A percentile compares a stretch with the other conserved stretches of the same genome.
These are phyloP conservation scores for Fusarium sp. DNA, from an alignment of 2,329 filamentous ascomycete genomes.

Conservation along the genomic window DNA sequence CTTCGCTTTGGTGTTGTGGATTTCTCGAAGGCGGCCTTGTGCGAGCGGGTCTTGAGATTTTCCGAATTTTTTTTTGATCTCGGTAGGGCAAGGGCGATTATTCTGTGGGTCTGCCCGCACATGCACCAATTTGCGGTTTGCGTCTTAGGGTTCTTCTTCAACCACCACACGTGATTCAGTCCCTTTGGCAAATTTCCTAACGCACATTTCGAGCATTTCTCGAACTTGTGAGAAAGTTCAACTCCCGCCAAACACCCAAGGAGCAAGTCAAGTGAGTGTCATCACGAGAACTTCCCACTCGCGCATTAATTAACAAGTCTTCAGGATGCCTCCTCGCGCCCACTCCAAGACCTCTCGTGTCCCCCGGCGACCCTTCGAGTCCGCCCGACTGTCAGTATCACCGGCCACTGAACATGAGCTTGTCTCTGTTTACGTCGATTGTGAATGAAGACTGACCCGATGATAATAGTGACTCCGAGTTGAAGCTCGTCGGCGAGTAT, in stretches of 20 bases:
- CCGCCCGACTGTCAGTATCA: slow-evolving; percentile 98
- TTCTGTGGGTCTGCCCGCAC: slow-evolving; percentile 20
- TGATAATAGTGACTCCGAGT: slow-evolving; percentile 88
- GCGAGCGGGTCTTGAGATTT: slow-evolving; percentile 53
- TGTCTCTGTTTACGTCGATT: slow-evolving; percentile 96
- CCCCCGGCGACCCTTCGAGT: slow-evolving; percentile 98
- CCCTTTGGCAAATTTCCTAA: slow-evolving; percentile 47
- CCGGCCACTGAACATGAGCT: slow-evolving; percentile 98
- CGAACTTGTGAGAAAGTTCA: slow-evolving; percentile 47
- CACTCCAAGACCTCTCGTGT: slow-evolving; percentile 99
- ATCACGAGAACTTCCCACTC: slow-evolving; percentile 18
- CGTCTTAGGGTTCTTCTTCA: slow-evolving; percentile 49
- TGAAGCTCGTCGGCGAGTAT: slow-evolving; percentile 99
- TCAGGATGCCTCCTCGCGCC: slow-evolving; percentile 63
- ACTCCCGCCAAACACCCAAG: slow-evolving; percentile 51
- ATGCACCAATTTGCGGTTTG: not conserved
- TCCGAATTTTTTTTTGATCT: slow-evolving; percentile 49
- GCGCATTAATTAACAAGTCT: slow-evolving; percentile 45
- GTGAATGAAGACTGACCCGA: slow-evolving; percentile 76
- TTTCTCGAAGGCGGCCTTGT: slow-evolving; percentile 53
- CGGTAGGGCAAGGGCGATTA: slow-evolving; percentile 50
- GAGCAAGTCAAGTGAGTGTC: slow-evolving; percentile 56
- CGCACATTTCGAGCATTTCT: slow-evolving; percentile 50
- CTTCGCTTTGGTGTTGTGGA: slow-evolving; percentile 52
- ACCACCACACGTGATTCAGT: slow-evolving; percentile 44